Evolutionary conservation across 495 filamentous ascomycete genomes (phyloP).

Genomic region (Cercophora sp.): DNA sequence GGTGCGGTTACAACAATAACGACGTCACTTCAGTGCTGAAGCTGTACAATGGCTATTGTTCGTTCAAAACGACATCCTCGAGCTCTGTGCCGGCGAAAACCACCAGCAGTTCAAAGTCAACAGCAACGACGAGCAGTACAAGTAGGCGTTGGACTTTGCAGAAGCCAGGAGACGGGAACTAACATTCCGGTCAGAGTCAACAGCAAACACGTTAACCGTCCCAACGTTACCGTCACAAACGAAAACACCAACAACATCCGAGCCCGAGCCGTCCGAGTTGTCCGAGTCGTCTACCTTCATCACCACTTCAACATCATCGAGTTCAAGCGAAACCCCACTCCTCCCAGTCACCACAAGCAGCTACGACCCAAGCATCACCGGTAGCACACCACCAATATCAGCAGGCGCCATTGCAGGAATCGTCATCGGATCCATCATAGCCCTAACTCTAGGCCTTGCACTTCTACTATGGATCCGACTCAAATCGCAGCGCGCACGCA

Average conservation of each 20-base stretch:
- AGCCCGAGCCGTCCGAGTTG: no score
- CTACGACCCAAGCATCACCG: not conserved
- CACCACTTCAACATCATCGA: not conserved
- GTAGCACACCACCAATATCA: not conserved
- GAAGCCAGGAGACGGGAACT: not conserved
- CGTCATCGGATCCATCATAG: not conserved
- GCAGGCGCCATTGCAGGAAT: not conserved
- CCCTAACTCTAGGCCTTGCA: not conserved
- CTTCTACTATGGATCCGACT: not conserved
- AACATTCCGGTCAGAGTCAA: not conserved
- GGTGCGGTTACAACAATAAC: conserved; percentile 2
- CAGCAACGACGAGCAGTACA: not conserved
- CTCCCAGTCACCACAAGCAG: not conserved
- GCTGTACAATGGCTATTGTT: conserved; percentile 1
- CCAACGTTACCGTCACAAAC: no score
- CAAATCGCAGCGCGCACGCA: not conserved
- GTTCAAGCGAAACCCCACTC: not conserved
- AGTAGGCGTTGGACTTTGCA: not conserved
- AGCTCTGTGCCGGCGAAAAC: not conserved
- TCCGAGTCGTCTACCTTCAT: no score
- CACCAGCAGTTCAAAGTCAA: not conserved
- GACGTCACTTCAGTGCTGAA: not conserved
- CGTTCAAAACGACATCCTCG: no score
- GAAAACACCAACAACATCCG: no score
- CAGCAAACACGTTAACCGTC: no score